Evolutionary conservation across 352 stramenopile genomes (phyloP), one percentile per base, ranked within the genome.

Genomic region (Globisporangium okanoganense): DNA sequence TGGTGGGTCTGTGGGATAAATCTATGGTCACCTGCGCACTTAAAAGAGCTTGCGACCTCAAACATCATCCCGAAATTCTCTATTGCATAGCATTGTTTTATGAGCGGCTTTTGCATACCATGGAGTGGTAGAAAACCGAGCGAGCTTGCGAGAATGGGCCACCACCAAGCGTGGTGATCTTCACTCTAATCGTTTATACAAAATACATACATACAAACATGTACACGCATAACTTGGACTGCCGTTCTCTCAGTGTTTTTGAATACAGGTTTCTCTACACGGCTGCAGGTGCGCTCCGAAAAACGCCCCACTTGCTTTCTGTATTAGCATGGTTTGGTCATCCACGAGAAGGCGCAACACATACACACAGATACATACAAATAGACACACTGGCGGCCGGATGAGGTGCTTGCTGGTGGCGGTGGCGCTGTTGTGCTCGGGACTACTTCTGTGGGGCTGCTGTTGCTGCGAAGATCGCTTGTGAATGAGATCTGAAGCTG

Each of bases 281-380:
- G 27, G 56, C 61, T 40, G 45, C 51, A 40, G 20, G 35, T 18
- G 47, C 12, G 36, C 22, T 67, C 54, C 52, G 35, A 64, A n/a
- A 67, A 63, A 55, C 38, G 64, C 33, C 41, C 53, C 61, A 57
- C 70, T 55, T 45, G 58, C 58, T 33, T 76, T 89, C 82, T 74
- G 82, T 77, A 80, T 91, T 91, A 91, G 82, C 82, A 91, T 91
- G 79, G 79, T 86, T 66, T 75, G 69, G 44, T 66, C 74, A 82
- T 85, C 76, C 77, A 55, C 45, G 76, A 85, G 76, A 85, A 81
- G 66, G 31, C 48, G 48, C 48, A 25, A 35, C 31, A 55, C 29
- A 45, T 40, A 44, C 16, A 25, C 22, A 55, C 20, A 55, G 6
- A 60, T 10, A 43, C 8, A 68, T 4, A 64, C 4, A 41, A 49